Evolutionary conservation across 768 basidiomycete species (phyloP).

Genomic region (Gloeostereum incarnatum): DNA sequence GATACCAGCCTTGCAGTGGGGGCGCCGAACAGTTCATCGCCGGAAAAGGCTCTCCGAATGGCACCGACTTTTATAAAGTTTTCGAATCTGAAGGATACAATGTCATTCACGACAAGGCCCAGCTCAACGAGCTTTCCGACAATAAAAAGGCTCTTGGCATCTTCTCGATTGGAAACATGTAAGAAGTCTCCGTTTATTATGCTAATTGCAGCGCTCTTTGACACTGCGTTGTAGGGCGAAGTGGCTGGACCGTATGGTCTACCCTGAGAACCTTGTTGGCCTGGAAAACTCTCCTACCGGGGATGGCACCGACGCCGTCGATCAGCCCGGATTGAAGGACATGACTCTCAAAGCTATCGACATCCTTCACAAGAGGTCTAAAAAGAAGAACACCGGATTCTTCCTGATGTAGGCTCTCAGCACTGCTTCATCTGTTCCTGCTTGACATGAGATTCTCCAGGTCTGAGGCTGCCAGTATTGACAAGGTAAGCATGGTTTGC

Average conservation of each 20-base stretch:
- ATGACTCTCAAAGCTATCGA: constrained; percentile 40
- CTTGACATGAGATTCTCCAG: constrained; percentile 7
- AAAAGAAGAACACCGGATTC: constrained; percentile 27
- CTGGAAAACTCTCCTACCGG: constrained; percentile 30
- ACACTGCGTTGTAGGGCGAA: constrained; percentile 23
- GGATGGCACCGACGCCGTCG: constrained; percentile 28
- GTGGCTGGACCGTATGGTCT: constrained; percentile 34
- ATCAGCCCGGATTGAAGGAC: constrained; percentile 38
- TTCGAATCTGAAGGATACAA: constrained; percentile 30
- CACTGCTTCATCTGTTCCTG: background rate
- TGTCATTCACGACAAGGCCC: constrained; percentile 26
- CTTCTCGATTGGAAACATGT: no score
- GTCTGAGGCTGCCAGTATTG: constrained; percentile 35
- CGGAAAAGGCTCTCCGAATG: constrained; percentile 25
- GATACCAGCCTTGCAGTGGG: constrained; percentile 17
- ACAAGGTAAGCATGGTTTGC: constrained; percentile 20
- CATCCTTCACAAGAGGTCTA: constrained; percentile 26
- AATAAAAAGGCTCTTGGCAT: constrained; percentile 32
- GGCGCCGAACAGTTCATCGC: constrained; percentile 35
- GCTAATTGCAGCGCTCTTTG: no score
- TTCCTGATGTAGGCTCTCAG: constrained; percentile 28
- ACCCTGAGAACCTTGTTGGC: constrained; percentile 24
- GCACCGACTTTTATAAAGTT: constrained; percentile 30
- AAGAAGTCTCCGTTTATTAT: no score
- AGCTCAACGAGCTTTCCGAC: constrained; percentile 19